These are phyloP conservation scores for Colletotrichum neosansevieriae DNA, from an alignment of 2,329 filamentous ascomycete species.

Conservation along the genomic window DNA sequence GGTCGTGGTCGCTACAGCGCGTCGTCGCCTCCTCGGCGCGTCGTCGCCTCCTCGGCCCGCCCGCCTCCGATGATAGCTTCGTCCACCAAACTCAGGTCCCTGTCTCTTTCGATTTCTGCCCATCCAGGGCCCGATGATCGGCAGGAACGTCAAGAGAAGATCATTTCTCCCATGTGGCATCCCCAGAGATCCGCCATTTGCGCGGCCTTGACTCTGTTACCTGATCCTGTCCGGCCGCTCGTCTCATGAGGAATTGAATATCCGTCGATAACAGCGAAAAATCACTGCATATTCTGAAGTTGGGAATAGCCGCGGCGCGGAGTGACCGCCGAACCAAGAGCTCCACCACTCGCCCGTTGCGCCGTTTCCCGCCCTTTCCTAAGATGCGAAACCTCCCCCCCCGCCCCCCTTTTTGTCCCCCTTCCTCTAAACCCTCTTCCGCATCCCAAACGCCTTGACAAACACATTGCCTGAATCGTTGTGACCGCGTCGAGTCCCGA, in stretches of 20 bases:
- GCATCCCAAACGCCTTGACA: constrained; percentile 5
- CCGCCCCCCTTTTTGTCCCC: no score
- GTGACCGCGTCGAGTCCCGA: neutral
- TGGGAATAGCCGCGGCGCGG: neutral
- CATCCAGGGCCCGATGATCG: constrained; percentile 13
- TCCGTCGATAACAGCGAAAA: neutral
- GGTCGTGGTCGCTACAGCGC: neutral
- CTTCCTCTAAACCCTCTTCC: neutral
- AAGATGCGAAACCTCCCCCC: no score
- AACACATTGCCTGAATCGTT: constrained; percentile 28
- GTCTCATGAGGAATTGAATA: neutral
- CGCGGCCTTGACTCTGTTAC: neutral
- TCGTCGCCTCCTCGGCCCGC: constrained; percentile 4
- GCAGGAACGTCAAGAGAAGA: constrained; percentile 13
- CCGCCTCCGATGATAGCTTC: constrained; percentile 12
- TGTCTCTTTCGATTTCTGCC: neutral
- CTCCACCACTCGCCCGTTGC: neutral
- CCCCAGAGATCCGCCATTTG: constrained; percentile 6
- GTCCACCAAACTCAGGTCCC: neutral
- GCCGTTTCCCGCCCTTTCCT: no score
- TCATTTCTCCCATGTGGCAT: neutral
- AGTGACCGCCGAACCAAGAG: neutral
- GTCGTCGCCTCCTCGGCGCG: neutral
- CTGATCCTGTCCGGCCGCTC: neutral
- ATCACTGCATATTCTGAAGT: no score